Base-by-base conservation (phyloP, 75 land plant species). In the Cryptomeria japonica region DNA sequence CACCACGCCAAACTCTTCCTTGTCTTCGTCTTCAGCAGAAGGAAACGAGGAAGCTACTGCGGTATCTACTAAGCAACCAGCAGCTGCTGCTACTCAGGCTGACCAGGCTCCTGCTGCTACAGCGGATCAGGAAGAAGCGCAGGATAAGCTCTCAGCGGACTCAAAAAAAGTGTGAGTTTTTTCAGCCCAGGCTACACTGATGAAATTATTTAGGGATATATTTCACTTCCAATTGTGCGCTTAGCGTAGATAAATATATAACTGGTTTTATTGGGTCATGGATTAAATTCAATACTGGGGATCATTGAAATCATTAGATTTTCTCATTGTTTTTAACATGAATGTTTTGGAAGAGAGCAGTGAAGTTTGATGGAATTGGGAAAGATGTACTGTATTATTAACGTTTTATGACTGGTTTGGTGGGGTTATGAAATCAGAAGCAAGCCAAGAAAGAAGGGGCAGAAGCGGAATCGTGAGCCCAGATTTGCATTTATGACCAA, bases 401-500 rank as follows among this genome's bases (percentile, higher is more conserved):
- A 39, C 2, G 11, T 13, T 0, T 37, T 36, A 22, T 28, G 22
- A 38, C 46, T n/a, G 38, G n/a, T 83, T 39, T 44, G 36, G 39
- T 39, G 46, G 84, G 32, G 70, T 15, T 34, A 3, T 47, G 34
- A 34, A 18, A 86, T 12, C 89, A 93, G 93, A 87, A 87, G 32
- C 84, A 93, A 93, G 84, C 76, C 83, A 9, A 93, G 91, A 88
- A 96, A 96, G 93, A 93, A 94, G 86, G 94, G 90, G 28, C 92
- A 92, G 88, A 95, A 94, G 86, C 87, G 86, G 86, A 87, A 89
- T 78, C 86, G 92, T 18, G 92, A 93, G 88, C 93, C 96, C 31
- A 55, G 96, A 37, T 85, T 93, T 64, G 96, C 96, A 19, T 92
- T 96, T 90, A 88, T 93, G 93, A 96, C 97, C 22, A 94, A 93